Evolutionary conservation across 495 filamentous ascomycete species (phyloP), one percentile per base, ranked within the genome.

Genomic region (Aspergillus asperescens): DNA sequence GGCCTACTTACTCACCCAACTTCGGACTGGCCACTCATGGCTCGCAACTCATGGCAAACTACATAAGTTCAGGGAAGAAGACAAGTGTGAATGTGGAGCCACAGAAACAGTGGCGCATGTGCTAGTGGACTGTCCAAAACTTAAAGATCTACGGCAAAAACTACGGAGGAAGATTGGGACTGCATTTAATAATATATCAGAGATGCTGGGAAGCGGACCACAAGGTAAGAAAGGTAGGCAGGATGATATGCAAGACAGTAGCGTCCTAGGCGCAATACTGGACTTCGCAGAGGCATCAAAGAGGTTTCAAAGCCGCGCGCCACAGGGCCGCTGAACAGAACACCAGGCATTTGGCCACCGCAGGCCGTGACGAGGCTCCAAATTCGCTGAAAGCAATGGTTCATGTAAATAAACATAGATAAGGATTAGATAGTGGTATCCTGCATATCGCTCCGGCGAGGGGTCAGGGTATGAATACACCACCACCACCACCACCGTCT

Each of bases 221-320:
- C 50, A 56, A 69, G 62, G 56, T 54, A 56, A 58, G 58, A 54
- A 45, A 62, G 60, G 57, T 57, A 63, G 57, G 48, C 44, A 49
- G 27, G 37, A 63, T 8, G 34, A 50, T 46, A 52, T 63, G 55
- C n/a, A 64, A 55, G 39, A 63, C 55, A 25, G 56, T 65, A 18
- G 24, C 57, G 22, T 34, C 38, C 13, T 51, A 31, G 48, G 48
- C 28, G 58, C 62, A 24, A 53, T 62, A 22, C 22, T 69, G 32
- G 63, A 66, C 60, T 69, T 67, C 34, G 58, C 59, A 3, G 54
- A 69, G 56, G 60, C 56, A 44, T 67, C 59, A 50, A 57, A 65
- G 25, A 45, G 59, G 52, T 65, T 67, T 59, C 50, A 54, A 16
- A 65, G 62, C 54, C 57, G 55, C 47, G 60, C 60, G 60, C 64